Percentiles rank a stretch among this genome's conserved stretches.
phyloP scores from a whole-genome alignment of 805 yeast genomes.

The Candida saitoana region DNA sequence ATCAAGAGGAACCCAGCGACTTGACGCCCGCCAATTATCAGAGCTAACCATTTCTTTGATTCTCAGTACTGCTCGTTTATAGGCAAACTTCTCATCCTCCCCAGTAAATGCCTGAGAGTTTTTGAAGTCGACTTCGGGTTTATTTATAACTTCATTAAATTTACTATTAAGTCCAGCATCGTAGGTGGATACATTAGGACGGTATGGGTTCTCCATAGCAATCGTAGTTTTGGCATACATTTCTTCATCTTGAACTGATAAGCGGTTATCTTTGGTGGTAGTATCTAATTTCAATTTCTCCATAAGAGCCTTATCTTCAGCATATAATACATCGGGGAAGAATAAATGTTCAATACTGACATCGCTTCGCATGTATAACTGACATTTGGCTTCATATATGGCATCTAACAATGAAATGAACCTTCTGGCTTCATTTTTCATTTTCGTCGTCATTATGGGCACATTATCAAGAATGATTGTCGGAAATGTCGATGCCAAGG shows the following conservation, averaged over 20 bases:
- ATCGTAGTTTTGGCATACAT: conserved; percentile 63
- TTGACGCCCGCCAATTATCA: conserved; percentile 43
- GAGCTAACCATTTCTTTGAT: conserved; percentile 57
- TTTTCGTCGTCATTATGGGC: conserved; percentile 52
- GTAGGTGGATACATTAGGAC: conserved; percentile 66
- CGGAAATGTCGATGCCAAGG: conserved; percentile 56
- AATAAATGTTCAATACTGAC: conserved; percentile 50
- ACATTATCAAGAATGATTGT: conserved; percentile 57
- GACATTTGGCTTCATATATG: conserved; percentile 62
- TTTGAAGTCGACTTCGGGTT: conserved; percentile 30
- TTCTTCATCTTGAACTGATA: conserved; percentile 59
- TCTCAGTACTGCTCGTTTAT: conserved; percentile 64
- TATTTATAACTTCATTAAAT: conserved; percentile 8
- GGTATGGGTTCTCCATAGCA: conserved; percentile 58
- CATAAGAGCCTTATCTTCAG: conserved; percentile 10
- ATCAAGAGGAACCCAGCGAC: conserved; percentile 55
- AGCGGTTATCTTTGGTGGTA: conserved; percentile 20
- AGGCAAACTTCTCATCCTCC: conserved; percentile 74
- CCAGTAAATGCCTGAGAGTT: conserved; percentile 62
- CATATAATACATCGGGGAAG: conserved; percentile 47
- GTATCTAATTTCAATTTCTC: conserved; percentile 12
- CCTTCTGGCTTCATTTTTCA: conserved; percentile 66
- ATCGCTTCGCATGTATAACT: conserved; percentile 50
- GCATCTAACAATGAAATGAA: conserved; percentile 68
- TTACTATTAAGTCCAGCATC: conserved; percentile 41